These are phyloP conservation scores for Pseudogymnoascus sp. DNA, from an alignment of 2,329 filamentous ascomycete species.

Conservation along the genomic window DNA sequence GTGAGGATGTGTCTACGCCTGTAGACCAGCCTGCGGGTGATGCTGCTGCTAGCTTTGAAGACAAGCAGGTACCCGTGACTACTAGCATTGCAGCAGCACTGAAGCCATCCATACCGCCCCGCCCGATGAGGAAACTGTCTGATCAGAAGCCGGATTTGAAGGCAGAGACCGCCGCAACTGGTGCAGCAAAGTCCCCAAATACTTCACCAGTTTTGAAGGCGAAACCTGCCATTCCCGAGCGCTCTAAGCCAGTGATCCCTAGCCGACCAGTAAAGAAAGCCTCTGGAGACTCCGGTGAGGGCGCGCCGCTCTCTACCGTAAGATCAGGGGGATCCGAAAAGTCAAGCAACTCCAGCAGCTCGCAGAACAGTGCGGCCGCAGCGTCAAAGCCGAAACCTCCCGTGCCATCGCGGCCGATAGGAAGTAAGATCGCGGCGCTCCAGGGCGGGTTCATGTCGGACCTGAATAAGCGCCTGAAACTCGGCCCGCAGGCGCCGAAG, in stretches of 20 bases:
- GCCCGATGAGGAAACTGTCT: conserved; percentile 34
- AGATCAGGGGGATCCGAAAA: conserved; percentile 26
- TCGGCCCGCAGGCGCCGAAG: conserved; percentile 77
- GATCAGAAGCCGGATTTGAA: conserved; percentile 31
- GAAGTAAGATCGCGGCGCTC: conserved; percentile 82
- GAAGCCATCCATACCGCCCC: conserved; percentile 52
- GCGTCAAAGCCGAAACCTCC: conserved; percentile 70
- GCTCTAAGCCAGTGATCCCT: conserved; percentile 40
- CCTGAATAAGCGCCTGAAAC: conserved; percentile 78
- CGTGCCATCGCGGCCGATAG: conserved; percentile 70
- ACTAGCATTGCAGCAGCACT: conserved; percentile 41
- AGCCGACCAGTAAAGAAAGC: conserved; percentile 53
- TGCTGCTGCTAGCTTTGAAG: conserved; percentile 26
- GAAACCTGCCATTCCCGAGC: conserved; percentile 27
- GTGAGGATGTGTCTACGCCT: conserved; percentile 38
- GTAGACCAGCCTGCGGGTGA: conserved; percentile 31
- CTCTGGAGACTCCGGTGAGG: conserved; percentile 34
- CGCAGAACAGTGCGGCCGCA: conserved; percentile 37
- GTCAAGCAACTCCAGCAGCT: conserved; percentile 24
- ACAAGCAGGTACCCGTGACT: conserved; percentile 22
- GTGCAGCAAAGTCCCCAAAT: conserved; percentile 20
- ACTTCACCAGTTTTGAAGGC: conserved; percentile 23
- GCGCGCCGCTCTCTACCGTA: conserved; percentile 22
- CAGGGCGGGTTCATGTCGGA: conserved; percentile 91
- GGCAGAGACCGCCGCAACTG: conserved; percentile 21